A percentile compares a stretch with the other conserved stretches of the same genome.
phyloP scores from a whole-genome alignment of 2,329 filamentous ascomycete species.

The Ophiostoma sp. region DNA sequence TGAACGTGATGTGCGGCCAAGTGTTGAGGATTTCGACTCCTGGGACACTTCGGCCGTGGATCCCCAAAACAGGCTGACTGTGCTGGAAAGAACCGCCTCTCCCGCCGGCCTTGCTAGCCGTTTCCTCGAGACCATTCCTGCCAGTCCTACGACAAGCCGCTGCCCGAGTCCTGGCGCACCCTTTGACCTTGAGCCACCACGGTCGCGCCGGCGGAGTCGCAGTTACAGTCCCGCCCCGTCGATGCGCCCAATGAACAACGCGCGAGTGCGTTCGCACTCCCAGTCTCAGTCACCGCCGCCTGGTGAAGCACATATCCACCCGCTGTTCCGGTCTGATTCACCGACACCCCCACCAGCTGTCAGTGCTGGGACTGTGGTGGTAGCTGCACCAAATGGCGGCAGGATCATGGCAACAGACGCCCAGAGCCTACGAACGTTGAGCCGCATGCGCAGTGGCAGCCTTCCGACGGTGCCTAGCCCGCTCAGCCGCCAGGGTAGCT shows the following conservation, averaged over 20 bases:
- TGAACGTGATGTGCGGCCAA: slow-evolving; percentile 34
- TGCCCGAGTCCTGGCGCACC: slow-evolving; percentile 54
- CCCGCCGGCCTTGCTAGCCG: slow-evolving; percentile 36
- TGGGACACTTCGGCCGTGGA: slow-evolving; percentile 70
- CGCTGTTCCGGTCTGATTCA: slow-evolving; percentile 68
- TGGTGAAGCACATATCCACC: slow-evolving; percentile 68
- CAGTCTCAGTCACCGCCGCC: slow-evolving; percentile 29
- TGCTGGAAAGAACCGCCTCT: slow-evolving; percentile 46
- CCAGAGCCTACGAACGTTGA: slow-evolving; percentile 46
- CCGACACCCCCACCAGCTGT: slow-evolving; percentile 59
- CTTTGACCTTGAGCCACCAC: slow-evolving; percentile 52
- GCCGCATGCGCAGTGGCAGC: slow-evolving; percentile 52
- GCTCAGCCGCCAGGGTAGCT: slow-evolving; percentile 45
- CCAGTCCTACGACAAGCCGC: slow-evolving; percentile 58
- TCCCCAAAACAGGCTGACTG: slow-evolving; percentile 53
- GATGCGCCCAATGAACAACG: slow-evolving; percentile 27
- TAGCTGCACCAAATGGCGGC: slow-evolving; percentile 63
- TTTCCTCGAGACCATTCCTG: slow-evolving; percentile 66
- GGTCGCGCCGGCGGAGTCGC: slow-evolving; percentile 39
- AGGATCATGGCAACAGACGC: slow-evolving; percentile 52
- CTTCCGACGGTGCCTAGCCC: slow-evolving; percentile 44
- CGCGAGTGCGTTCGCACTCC: slow-evolving; percentile 21
- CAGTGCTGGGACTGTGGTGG: slow-evolving; percentile 61
- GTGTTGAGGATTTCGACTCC: slow-evolving; percentile 61
- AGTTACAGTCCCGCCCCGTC: slow-evolving; percentile 45